A percentile compares a stretch with the other conserved stretches of the same genome.
Evolutionary conservation across 768 basidiomycete species (phyloP).

Genomic region (Calvatia gigantea): DNA sequence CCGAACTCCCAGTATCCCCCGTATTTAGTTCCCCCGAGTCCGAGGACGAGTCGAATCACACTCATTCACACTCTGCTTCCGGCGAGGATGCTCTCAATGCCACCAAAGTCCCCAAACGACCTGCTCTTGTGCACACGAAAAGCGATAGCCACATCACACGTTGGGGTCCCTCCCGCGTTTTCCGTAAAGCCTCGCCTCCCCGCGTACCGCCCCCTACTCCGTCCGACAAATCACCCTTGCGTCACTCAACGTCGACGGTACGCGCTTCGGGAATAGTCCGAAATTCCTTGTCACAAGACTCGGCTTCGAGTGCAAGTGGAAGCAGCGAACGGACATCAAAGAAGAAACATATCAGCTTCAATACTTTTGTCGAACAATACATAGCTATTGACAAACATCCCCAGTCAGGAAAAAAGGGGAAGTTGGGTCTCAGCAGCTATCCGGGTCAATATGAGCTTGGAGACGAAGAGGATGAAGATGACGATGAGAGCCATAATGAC

Average conservation of each 20-base stretch:
- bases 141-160: conserved; percentile 80
- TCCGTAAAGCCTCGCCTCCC: conserved; percentile 70
- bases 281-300: conserved; percentile 30
- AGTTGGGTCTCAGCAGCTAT: conserved; percentile 1
- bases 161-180: conserved; percentile 44
- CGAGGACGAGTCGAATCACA: conserved; percentile 41
- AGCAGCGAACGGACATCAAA: conserved; percentile 32
- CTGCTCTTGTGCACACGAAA: conserved; percentile 75
- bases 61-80: conserved; percentile 14
- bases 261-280: conserved; percentile 22
- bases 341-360: conserved; percentile 94
- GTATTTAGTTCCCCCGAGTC: conserved; percentile 59
- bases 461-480: conserved; percentile 62
- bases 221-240: conserved; percentile 19
- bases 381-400: conserved; percentile 83
- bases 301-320: conserved; percentile 26
- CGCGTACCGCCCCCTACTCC: conserved; percentile 40
- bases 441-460: conserved; percentile 18
- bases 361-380: conserved; percentile 96
- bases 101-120: conserved; percentile 36
- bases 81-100: conserved; percentile 4
- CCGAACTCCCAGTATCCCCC: conserved; percentile 62
- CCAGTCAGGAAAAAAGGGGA: conserved; percentile 10
- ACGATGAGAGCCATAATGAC: not conserved
- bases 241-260: conserved; percentile 12